Evolutionary conservation across 768 basidiomycete species (phyloP).

Genomic region (Serpula lacrymans): DNA sequence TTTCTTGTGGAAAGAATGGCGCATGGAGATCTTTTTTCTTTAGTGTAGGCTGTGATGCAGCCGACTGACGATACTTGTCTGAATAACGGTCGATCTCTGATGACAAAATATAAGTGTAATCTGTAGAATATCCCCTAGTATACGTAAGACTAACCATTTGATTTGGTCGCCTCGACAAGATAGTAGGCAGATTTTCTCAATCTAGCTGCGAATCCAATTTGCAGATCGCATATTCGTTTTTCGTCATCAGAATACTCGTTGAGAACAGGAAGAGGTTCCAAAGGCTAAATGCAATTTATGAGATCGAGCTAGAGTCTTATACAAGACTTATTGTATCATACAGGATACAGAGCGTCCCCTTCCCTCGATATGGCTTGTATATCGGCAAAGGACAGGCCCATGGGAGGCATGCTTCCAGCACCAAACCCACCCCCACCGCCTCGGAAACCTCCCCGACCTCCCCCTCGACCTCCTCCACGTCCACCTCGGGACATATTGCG

Average conservation of each 20-base stretch:
- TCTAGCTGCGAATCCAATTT: slow-evolving; percentile 62
- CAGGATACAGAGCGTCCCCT: slow-evolving; percentile 76
- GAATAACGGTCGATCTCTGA: slow-evolving; percentile 78
- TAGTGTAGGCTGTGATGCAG: slow-evolving; percentile 57
- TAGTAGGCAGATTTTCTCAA: slow-evolving; percentile 72
- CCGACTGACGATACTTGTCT: slow-evolving; percentile 74
- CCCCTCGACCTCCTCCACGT: slow-evolving; percentile 43
- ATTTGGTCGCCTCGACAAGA: slow-evolving; percentile 67
- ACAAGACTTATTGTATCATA: slow-evolving; percentile 39
- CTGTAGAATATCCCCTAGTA: background rate
- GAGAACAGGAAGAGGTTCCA: slow-evolving; percentile 63
- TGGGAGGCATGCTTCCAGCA: slow-evolving; percentile 49
- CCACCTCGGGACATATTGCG: slow-evolving; percentile 48
- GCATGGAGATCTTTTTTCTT: slow-evolving; percentile 68
- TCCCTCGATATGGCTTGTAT: slow-evolving; percentile 75
- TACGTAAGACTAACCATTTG: slow-evolving; percentile 41
- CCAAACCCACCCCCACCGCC: slow-evolving; percentile 38
- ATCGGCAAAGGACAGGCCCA: slow-evolving; percentile 80
- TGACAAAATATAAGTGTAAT: background rate
- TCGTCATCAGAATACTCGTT: slow-evolving; percentile 66
- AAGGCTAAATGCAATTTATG: slow-evolving; percentile 43
- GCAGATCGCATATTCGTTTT: slow-evolving; percentile 59
- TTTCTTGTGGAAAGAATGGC: slow-evolving; percentile 73
- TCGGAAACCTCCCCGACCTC: slow-evolving; percentile 62
- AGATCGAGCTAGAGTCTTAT: background rate